These are phyloP conservation scores for Leptographium lundbergii DNA, from an alignment of 2,329 filamentous ascomycete genomes.

Conservation along the genomic window DNA sequence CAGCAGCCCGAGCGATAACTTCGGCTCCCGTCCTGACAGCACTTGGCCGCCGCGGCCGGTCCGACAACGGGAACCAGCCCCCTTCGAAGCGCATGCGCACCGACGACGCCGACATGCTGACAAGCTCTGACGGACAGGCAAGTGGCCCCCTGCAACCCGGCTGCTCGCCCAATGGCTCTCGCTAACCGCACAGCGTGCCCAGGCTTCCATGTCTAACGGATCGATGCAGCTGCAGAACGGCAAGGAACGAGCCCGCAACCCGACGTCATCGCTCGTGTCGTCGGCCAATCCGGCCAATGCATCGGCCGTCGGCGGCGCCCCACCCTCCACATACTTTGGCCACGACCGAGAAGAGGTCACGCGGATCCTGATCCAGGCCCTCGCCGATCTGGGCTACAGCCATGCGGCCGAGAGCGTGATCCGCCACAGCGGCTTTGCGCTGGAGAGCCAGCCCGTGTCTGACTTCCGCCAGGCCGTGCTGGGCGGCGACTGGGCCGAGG, in stretches of 20 bases:
- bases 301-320: neutral
- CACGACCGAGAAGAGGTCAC: slow-evolving; percentile 91
- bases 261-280: neutral
- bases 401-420: slow-evolving; percentile 62
- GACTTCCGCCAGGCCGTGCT: slow-evolving; percentile 73
- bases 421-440: slow-evolving; percentile 71
- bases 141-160: neutral
- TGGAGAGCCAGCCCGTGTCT: slow-evolving; percentile 80
- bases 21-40: neutral
- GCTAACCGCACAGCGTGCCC: neutral
- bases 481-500: slow-evolving; percentile 67
- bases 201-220: slow-evolving; percentile 37
- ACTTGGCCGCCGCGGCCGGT: neutral
- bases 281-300: neutral
- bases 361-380: slow-evolving; percentile 78
- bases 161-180: neutral
- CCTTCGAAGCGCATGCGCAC: slow-evolving; percentile 8
- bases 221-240: slow-evolving; percentile 26
- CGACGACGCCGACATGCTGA: slow-evolving; percentile 4
- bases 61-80: neutral
- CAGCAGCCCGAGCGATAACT: neutral
- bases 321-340: slow-evolving; percentile 49
- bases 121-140: slow-evolving; percentile 5
- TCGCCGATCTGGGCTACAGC: slow-evolving; percentile 79
- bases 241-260: slow-evolving; percentile 10